phyloP scores from a whole-genome alignment of 106 monocot species.

The Platanthera zijinensis region DNA sequence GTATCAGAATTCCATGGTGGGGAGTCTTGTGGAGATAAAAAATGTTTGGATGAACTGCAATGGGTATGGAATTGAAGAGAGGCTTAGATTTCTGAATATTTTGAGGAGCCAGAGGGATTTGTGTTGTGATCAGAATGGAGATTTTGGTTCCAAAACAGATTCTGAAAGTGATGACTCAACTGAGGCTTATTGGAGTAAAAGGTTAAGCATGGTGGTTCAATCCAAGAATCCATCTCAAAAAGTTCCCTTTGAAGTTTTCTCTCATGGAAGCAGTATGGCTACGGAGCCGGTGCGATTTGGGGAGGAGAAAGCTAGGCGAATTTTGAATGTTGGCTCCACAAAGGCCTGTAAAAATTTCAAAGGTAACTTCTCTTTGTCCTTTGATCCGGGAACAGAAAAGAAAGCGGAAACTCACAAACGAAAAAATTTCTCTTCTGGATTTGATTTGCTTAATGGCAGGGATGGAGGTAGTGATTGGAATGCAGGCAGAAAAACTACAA shows the following conservation, averaged over 20 bases:
- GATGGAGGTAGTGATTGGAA: constrained; percentile 1
- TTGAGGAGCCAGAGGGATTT: constrained; percentile 6
- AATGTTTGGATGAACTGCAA: constrained; percentile 13
- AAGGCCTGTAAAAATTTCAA: no score
- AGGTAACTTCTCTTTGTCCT: no score
- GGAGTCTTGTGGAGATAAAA: constrained; percentile 4
- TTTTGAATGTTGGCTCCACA: no score
- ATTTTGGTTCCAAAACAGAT: constrained; percentile 6
- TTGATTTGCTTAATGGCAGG: constrained; percentile 11
- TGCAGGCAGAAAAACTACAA: neutral
- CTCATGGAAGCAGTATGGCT: neutral
- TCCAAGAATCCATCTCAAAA: neutral
- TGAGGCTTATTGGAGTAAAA: constrained; percentile 15
- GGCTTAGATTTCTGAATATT: constrained; percentile 10
- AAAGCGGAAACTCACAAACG: constrained; percentile 11
- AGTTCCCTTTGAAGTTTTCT: neutral
- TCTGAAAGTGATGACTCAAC: constrained; percentile 28
- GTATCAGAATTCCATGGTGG: constrained; percentile 18
- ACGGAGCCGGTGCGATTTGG: constrained; percentile 15
- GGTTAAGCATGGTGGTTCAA: constrained; percentile 14
- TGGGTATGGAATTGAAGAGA: constrained; percentile 14
- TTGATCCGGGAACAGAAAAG: neutral
- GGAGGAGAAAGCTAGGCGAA: no score
- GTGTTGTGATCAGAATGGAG: constrained; percentile 1
- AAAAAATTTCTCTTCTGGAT: constrained; percentile 14